Conservation (phyloP, 106 monocot species). For the Allium cepa region DNA sequence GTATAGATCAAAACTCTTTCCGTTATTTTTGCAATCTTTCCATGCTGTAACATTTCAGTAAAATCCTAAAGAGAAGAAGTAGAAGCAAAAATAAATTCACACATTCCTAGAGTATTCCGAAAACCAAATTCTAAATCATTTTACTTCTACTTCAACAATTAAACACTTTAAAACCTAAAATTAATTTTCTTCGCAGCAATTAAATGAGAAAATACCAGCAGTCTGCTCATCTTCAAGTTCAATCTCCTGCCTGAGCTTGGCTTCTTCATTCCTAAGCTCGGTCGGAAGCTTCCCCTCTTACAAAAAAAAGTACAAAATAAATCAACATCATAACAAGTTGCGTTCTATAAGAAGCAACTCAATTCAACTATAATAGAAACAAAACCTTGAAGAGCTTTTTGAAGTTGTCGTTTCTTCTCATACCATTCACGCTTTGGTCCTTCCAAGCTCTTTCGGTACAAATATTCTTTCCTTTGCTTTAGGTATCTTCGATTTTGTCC, state of each 20-base stretch:
- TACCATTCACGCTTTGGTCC: conserved; percentile 60
- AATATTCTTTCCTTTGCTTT: conserved; percentile 53
- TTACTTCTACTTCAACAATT: not conserved
- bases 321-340: not conserved
- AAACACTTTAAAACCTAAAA: not conserved
- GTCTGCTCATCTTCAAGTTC: conserved; percentile 72
- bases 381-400: conserved; percentile 54
- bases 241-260: conserved; percentile 45
- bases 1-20: too few species aligned
- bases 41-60: not conserved
- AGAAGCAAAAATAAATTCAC: not conserved
- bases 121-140: not conserved
- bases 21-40: too few species aligned
- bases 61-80: not conserved
- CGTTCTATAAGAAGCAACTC: not conserved
- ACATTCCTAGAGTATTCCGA: not conserved
- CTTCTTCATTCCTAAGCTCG: conserved; percentile 76
- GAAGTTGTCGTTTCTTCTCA: conserved; percentile 75
- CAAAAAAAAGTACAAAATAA: not conserved
- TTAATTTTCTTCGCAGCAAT: not conserved
- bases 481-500: conserved; percentile 37
- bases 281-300: conserved; percentile 78
- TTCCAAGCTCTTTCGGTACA: conserved; percentile 70
- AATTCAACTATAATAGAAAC: not conserved
- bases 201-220: conserved; percentile 6